A percentile compares a stretch with the other conserved stretches of the same genome.
Conservation (phyloP, 345 rosid species). For the Hirschfeldia incana region DNA sequence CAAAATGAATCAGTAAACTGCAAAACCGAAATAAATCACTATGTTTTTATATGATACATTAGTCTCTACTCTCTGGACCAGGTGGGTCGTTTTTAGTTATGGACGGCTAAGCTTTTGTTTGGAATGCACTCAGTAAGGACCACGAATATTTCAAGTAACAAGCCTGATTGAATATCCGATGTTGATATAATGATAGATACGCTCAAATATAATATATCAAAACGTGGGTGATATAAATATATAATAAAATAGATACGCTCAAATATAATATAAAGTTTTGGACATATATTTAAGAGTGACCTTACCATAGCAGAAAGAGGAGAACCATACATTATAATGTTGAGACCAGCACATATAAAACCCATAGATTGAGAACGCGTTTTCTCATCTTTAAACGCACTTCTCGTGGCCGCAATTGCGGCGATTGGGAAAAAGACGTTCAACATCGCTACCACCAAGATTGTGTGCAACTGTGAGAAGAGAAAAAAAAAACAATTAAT, state of each 20-base stretch:
- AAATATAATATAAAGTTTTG: background rate
- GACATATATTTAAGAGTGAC: background rate
- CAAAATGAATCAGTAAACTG: background rate
- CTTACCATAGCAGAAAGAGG: constrained; percentile 86
- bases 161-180: background rate
- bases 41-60: background rate
- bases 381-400: constrained; percentile 42
- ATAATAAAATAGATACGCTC: background rate
- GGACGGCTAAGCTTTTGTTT: constrained; percentile 6
- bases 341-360: constrained; percentile 54
- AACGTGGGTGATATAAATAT: constrained; percentile 15
- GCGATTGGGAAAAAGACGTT: constrained; percentile 61
- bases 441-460: constrained; percentile 37
- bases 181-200: background rate
- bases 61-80: background rate
- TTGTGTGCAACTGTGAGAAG: constrained; percentile 43
- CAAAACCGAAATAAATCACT: constrained; percentile 5
- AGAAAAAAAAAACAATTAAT: constrained; percentile 17
- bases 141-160: background rate
- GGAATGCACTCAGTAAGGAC: background rate
- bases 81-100: constrained; percentile 25
- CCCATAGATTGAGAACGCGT: constrained; percentile 57
- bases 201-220: background rate
- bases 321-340: constrained; percentile 64
- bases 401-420: constrained; percentile 44